Evolutionary conservation across 352 stramenopile species (phyloP).

Genomic region (Phytophthora rubi): DNA sequence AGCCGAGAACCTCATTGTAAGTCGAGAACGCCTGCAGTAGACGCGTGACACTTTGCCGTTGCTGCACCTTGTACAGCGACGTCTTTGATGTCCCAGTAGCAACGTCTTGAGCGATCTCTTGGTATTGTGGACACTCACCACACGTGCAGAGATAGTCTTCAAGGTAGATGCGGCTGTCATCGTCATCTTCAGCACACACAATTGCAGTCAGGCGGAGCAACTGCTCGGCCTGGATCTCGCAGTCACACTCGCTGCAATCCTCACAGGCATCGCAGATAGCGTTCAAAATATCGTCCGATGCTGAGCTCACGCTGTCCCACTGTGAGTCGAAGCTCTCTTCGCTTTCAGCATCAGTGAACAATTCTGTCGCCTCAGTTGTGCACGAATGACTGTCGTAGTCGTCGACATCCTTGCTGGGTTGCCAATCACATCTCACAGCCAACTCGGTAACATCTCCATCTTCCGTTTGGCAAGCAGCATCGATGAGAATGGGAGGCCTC

Average conservation of each 20-base stretch:
- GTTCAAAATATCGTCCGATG: slow-evolving; percentile 16
- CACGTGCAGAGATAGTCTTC: slow-evolving; percentile 74
- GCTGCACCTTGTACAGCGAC: slow-evolving; percentile 23
- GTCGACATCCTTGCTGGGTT: slow-evolving; percentile 16
- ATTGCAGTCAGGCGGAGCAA: slow-evolving; percentile 27
- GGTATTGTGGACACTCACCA: slow-evolving; percentile 66
- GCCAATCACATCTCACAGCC: slow-evolving; percentile 11
- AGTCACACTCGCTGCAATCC: slow-evolving; percentile 40
- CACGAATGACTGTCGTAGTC: slow-evolving; percentile 45
- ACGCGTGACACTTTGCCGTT: slow-evolving; percentile 50
- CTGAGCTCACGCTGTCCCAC: slow-evolving; percentile 23
- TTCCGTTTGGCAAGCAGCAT: slow-evolving; percentile 30
- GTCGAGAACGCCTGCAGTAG: slow-evolving; percentile 75
- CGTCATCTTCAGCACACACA: slow-evolving; percentile 6
- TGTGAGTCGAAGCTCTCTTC: slow-evolving; percentile 34
- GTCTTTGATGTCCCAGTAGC: slow-evolving; percentile 28
- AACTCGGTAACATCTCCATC: slow-evolving; percentile 14
- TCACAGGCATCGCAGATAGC: slow-evolving; percentile 18
- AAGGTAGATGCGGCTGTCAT: slow-evolving; percentile 39
- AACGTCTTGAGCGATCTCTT: slow-evolving; percentile 58
- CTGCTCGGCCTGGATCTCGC: slow-evolving; percentile 42
- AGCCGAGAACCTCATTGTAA: slow-evolving; percentile 73
- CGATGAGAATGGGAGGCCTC: slow-evolving; percentile 9
- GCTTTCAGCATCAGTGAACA: slow-evolving; percentile 46
- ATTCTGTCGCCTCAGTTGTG: slow-evolving; percentile 58